Conservation (phyloP, 2,329 filamentous ascomycete genomes). For the Juglanconis oblonga region DNA sequence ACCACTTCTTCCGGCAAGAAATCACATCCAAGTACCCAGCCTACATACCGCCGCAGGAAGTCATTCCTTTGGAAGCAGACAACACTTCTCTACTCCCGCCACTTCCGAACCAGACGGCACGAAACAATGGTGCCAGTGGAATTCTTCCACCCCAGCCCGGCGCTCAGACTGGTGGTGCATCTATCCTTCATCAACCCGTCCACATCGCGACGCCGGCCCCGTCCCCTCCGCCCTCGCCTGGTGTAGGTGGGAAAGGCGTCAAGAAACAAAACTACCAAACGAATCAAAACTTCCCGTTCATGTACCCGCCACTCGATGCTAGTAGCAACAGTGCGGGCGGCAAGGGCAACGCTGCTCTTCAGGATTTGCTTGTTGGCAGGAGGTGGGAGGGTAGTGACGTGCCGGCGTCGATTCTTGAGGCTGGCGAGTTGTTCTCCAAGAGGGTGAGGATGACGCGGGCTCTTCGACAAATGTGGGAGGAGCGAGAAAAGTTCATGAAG, state of each 20-base stretch:
- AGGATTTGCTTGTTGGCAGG: constrained; percentile 75
- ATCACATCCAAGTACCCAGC: constrained; percentile 97
- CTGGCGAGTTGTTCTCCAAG: constrained; percentile 85
- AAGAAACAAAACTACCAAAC: constrained; percentile 99
- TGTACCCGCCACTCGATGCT: constrained; percentile 90
- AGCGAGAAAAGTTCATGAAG: constrained; percentile 85
- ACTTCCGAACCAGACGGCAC: constrained; percentile 69
- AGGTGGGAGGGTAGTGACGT: constrained; percentile 94
- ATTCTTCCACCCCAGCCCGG: constrained; percentile 57
- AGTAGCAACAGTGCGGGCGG: constrained; percentile 87
- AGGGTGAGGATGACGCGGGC: constrained; percentile 89
- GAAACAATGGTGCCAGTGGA: constrained; percentile 58
- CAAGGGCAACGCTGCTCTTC: constrained; percentile 77
- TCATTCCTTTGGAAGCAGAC: constrained; percentile 83
- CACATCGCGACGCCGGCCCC: constrained; percentile 98
- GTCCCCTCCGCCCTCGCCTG: constrained; percentile 88
- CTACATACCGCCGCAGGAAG: constrained; percentile 82
- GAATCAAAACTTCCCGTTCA: constrained; percentile 96
- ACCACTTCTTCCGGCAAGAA: constrained; percentile 93
- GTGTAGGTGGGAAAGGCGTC: constrained; percentile 81
- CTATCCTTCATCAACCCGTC: constrained; percentile 91
- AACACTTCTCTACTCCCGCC: constrained; percentile 89
- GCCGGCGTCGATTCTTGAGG: constrained; percentile 90
- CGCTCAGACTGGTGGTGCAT: constrained; percentile 58
- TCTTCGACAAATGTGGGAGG: constrained; percentile 92